Evolutionary conservation across 1,139 yeast genomes (phyloP), one percentile per base, ranked within the genome.

Genomic region (Diutina sp.): DNA sequence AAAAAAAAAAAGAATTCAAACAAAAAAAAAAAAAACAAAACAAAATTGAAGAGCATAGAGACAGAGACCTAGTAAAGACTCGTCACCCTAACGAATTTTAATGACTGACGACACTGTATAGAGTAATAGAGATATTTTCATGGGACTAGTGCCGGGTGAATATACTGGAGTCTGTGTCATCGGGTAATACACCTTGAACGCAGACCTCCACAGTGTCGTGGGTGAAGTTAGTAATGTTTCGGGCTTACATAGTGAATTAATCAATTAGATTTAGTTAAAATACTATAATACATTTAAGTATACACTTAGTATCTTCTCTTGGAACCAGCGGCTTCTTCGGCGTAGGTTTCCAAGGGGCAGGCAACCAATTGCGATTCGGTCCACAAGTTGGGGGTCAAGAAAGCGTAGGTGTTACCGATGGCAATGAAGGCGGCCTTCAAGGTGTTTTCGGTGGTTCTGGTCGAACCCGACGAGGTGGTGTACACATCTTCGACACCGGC

Each of bases 401-500:
- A 93, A 83, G 96, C 97, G 89, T 93, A 95, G 68, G 99, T 90
- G 96, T 93, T 91, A 83, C 97, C 97, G 72, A 93, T 87, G 73
- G 99, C 99, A 79, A 86, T 91, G 84, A 93, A 95, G 72, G 98
- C 90, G 74, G 99, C 99, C 88, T 95, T 95, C 77, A 93, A 88
- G 78, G 99, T 93, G 96, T 93, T 93, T 84, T 95, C 99, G 73
- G 93, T 84, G 74, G 99, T 95, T 88, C 98, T 90, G 83, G 99
- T 95, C 72, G 97, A 89, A 82, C 99, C 99, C 67, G 95, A 84
- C 71, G 99, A 91, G 70, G 96, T 84, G 70, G 99, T 95, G 90
- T 91, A 93, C 70, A 95, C 96, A 81, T 93, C 99, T 82, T 91
- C 96, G 77, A 93, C 88, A 89, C 99, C 99, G 73, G 98, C 99